A percentile compares a stretch with the other conserved stretches of the same genome.
Evolutionary conservation across 331 rosid species (phyloP).

Genomic region (Acacia pycnantha): DNA sequence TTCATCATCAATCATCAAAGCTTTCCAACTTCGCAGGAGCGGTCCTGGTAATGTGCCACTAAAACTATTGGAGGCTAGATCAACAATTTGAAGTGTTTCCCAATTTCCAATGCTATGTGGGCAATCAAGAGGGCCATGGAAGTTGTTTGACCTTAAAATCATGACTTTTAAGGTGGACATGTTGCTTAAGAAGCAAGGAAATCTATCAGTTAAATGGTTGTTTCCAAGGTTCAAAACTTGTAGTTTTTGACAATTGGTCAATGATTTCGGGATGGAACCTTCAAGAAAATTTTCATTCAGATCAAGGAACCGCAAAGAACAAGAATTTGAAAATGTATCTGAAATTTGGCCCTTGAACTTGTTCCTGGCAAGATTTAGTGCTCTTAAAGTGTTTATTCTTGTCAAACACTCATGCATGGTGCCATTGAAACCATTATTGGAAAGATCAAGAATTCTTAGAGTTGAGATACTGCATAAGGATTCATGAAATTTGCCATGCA

Average conservation of each 20-base stretch:
- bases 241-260: too few species aligned
- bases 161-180: not conserved
- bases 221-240: too few species aligned
- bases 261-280: conserved; percentile 31
- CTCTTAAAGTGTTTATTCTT: not conserved
- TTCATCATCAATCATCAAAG: conserved; percentile 19
- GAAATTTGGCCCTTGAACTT: conserved; percentile 20
- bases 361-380: conserved; percentile 21
- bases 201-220: conserved; percentile 11
- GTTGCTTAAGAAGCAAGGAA: too few species aligned
- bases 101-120: not conserved
- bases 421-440: conserved; percentile 2
- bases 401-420: conserved; percentile 25
- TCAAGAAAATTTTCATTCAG: conserved; percentile 27
- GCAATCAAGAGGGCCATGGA: not conserved
- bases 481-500: not conserved
- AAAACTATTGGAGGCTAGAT: not conserved
- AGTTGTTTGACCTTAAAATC: not conserved
- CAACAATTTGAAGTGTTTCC: too few species aligned
- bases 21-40: conserved; percentile 18
- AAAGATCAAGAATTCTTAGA: not conserved
- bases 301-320: conserved; percentile 19
- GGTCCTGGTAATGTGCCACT: conserved; percentile 2
- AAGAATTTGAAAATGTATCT: not conserved
- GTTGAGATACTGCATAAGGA: conserved; percentile 11